Evolutionary conservation across 1,284 basidiomycete species (phyloP).

Genomic region (Ustilago nuda): DNA sequence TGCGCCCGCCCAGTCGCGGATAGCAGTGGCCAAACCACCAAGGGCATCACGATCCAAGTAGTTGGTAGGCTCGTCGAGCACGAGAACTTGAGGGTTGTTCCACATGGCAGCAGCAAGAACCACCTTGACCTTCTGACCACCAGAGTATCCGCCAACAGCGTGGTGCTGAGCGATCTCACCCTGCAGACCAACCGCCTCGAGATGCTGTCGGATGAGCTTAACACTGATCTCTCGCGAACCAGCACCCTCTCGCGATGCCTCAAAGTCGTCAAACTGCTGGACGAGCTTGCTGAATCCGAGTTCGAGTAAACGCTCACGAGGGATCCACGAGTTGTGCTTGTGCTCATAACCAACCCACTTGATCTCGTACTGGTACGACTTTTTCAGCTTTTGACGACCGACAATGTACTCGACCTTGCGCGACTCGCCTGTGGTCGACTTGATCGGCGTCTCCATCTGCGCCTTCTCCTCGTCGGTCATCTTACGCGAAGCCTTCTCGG

Average conservation of each 20-base stretch:
- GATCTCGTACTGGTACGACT: constrained; percentile 90
- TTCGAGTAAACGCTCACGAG: constrained; percentile 85
- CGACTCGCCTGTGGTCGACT: constrained; percentile 89
- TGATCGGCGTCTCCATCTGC: constrained; percentile 86
- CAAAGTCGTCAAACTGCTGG: constrained; percentile 95
- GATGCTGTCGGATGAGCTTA: constrained; percentile 68
- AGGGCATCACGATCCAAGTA: constrained; percentile 78
- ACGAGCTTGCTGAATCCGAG: constrained; percentile 93
- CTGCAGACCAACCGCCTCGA: constrained; percentile 85
- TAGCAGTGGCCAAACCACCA: constrained; percentile 93
- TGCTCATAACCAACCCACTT: constrained; percentile 97
- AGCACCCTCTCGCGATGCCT: constrained; percentile 78
- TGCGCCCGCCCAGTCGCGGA: constrained; percentile 94
- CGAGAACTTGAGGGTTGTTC: constrained; percentile 68
- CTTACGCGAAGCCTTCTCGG: constrained; percentile 89
- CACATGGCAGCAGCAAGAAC: constrained; percentile 69
- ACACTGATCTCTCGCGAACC: constrained; percentile 77
- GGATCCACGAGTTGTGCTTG: constrained; percentile 92
- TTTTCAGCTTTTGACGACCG: constrained; percentile 97
- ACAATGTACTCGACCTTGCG: constrained; percentile 90
- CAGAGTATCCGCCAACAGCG: constrained; percentile 65
- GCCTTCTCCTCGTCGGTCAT: constrained; percentile 88
- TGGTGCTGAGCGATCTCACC: constrained; percentile 71
- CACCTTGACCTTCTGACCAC: constrained; percentile 93
- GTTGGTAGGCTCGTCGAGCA: constrained; percentile 83